phyloP scores from a whole-genome alignment of 1,139 yeast genomes.

The Yamadazyma diospyri region DNA sequence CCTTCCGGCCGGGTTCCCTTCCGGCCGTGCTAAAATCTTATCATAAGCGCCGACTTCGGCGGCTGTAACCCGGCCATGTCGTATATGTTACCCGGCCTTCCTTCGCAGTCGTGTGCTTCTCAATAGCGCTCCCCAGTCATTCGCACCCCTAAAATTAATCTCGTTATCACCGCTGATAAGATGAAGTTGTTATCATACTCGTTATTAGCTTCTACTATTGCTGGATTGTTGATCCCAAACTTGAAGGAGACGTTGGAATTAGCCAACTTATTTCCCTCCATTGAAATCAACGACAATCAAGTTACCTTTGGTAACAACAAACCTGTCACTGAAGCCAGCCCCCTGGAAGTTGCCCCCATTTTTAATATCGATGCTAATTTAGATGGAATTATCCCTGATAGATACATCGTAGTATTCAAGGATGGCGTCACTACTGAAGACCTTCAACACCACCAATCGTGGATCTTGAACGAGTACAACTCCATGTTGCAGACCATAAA shows the following conservation, averaged over 20 bases:
- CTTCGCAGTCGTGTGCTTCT: too few relatives aligned
- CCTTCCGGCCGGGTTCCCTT: too few relatives aligned
- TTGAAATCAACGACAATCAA: constrained; percentile 2
- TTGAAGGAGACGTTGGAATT: constrained; percentile 7
- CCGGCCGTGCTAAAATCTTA: too few relatives aligned
- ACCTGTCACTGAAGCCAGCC: constrained; percentile 8
- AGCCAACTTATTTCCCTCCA: neutral
- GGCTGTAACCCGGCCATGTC: too few relatives aligned
- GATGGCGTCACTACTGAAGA: constrained; percentile 49
- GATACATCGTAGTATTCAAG: constrained; percentile 74
- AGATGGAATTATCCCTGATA: constrained; percentile 61
- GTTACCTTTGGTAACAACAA: neutral
- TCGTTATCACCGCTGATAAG: constrained; percentile 1
- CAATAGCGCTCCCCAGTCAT: neutral
- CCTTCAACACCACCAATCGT: constrained; percentile 58
- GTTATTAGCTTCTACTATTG: constrained; percentile 2
- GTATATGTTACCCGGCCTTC: too few relatives aligned
- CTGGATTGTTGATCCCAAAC: constrained; percentile 8
- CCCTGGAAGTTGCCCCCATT: constrained; percentile 35
- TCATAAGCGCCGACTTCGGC: too few relatives aligned
- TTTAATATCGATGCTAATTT: constrained; percentile 35
- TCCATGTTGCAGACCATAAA: constrained; percentile 39
- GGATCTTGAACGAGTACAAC: constrained; percentile 42
- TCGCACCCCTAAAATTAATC: neutral
- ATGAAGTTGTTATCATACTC: constrained; percentile 3